Evolutionary conservation across 495 filamentous ascomycete species (phyloP), one percentile per base, ranked within the genome.

Genomic region (Tirmania nivea): DNA sequence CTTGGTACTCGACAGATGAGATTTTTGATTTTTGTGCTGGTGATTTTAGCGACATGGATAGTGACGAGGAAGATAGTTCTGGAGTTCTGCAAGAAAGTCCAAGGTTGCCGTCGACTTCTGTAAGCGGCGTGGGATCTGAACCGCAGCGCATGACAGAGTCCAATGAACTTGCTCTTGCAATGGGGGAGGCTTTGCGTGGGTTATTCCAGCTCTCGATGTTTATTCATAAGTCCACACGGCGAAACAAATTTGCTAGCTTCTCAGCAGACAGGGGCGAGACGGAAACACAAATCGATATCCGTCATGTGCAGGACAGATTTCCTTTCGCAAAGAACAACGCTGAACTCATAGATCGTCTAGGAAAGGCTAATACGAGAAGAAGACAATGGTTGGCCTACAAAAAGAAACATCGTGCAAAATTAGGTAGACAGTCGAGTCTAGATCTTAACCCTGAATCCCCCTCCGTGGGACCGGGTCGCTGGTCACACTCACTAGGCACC

Each of bases 351-450:
- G 52, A 54, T 35, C 34, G 52, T 16, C 39, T 54, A 17, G 52
- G 52, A 49, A 54, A 54, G 39, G 52, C 52, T 12, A 54, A 54
- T 34, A 3, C 2, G 20, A 48, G 21, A 31, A n/a, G 52, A 12
- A 35, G 52, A n/a, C 34, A 49, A 25, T 16, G 19, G 11, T 39
- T 54, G 1, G 2, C 10, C n/a, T 54, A 54, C 52, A 48, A 48
- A 21, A 39, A 54, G 39, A 48, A 49, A 31, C 52, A 54, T 25
- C 10, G 21, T 19, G n/a, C 16, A 5, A 54, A 54, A 49, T 19
- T 54, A 14, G 10, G 35, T 49, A 14, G 37, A 21, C n/a, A n/a
- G 34, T n/a, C 25, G 25, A 31, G 25, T 31, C 25, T 31, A 7
- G 25, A 31, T 3, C 25, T 3, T 31, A 31, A 31, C 1, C 7